Conservation (phyloP, 768 basidiomycete genomes). For the Mycena vulgaris region DNA sequence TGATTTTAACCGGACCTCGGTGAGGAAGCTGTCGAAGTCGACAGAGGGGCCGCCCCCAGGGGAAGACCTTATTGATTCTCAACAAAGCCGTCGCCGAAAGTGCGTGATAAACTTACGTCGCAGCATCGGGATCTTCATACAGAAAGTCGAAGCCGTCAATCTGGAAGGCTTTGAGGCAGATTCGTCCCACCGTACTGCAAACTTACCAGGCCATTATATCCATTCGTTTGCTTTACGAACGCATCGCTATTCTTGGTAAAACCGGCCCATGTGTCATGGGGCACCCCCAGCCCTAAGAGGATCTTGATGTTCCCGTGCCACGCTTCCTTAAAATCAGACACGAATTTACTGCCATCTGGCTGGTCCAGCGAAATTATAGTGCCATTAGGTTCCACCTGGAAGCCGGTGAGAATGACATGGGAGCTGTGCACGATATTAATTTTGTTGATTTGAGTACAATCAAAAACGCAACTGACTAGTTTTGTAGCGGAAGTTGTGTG, state of each 20-base stretch:
- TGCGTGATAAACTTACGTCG: neutral
- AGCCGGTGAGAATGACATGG: too few relatives aligned
- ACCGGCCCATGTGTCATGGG: neutral
- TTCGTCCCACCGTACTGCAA: neutral
- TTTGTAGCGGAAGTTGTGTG: neutral
- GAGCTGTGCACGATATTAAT: too few relatives aligned
- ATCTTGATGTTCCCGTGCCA: conserved; percentile 13
- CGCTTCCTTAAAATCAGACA: neutral
- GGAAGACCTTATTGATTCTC: neutral
- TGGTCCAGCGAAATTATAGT: too few relatives aligned
- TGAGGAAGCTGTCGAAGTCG: conserved; percentile 3
- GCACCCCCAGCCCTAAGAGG: neutral
- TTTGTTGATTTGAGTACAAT: too few relatives aligned
- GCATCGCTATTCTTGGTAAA: conserved; percentile 3
- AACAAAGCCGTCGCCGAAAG: neutral
- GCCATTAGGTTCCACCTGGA: too few relatives aligned
- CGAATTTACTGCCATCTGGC: neutral
- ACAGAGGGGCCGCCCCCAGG: neutral
- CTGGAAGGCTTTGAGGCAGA: neutral
- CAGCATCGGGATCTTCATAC: conserved; percentile 5
- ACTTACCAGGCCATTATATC: conserved; percentile 1
- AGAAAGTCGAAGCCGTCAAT: conserved; percentile 4
- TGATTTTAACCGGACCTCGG: neutral
- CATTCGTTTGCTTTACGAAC: conserved; percentile 2
- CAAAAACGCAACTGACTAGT: neutral